Evolutionary conservation across 108 stramenopile genomes (phyloP).

Genomic region (Fistulifera solaris): DNA sequence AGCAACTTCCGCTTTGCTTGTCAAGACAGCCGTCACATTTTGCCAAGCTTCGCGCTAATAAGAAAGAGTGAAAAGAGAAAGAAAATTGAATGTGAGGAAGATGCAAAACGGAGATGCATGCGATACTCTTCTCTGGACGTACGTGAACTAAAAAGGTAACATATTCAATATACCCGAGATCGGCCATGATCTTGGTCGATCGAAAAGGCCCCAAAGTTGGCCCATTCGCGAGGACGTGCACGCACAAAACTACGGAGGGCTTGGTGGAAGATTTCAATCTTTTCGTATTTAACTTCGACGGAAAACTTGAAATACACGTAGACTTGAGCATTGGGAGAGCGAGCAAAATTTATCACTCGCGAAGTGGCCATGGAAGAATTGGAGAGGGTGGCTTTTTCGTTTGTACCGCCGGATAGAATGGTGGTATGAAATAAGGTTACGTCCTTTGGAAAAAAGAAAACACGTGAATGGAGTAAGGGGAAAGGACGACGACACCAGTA

Average conservation of each 20-base stretch:
- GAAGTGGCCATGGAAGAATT: slow-evolving; percentile 53
- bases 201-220: slow-evolving; percentile 37
- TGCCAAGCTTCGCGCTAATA: slow-evolving; percentile 23
- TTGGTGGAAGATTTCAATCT: slow-evolving; percentile 34
- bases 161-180: slow-evolving; percentile 61
- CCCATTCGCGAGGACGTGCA: slow-evolving; percentile 57
- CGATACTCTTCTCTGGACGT: no score
- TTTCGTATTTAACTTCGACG: slow-evolving; percentile 35
- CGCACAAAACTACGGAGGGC: slow-evolving; percentile 55
- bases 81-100: no score
- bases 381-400: slow-evolving; percentile 55
- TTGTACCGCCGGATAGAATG: slow-evolving; percentile 35
- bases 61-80: no score
- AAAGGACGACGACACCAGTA: no score
- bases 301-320: slow-evolving; percentile 52
- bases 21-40: slow-evolving; percentile 31
- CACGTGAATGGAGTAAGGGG: slow-evolving; percentile 1
- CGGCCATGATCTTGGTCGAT: slow-evolving; percentile 43
- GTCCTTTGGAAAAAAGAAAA: slow-evolving; percentile 61
- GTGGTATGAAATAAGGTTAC: slow-evolving; percentile 59
- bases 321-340: slow-evolving; percentile 47
- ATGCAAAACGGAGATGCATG: no score
- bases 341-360: slow-evolving; percentile 62
- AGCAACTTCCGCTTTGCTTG: slow-evolving; percentile 49
- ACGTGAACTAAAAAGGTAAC: slow-evolving; percentile 4